phyloP scores from a whole-genome alignment of 1,284 basidiomycete species.

The Caloboletus inedulis region DNA sequence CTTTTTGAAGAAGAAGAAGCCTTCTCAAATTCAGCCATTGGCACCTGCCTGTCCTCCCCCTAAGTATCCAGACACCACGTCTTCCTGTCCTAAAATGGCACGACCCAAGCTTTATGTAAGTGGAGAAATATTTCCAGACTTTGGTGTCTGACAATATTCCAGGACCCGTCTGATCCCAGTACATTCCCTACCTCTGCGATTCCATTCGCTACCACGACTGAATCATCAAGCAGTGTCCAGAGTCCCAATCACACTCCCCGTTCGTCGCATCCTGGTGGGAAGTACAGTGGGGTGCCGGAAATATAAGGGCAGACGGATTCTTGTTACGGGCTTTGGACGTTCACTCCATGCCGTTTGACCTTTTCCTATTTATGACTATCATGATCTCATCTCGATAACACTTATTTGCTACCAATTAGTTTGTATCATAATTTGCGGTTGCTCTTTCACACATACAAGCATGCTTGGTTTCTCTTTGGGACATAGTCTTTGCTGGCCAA shows the following conservation, averaged over 20 bases:
- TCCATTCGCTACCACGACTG: slow-evolving; percentile 14
- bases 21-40: slow-evolving; percentile 12
- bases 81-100: slow-evolving; percentile 14
- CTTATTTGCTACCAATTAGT: neutral
- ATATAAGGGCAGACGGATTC: slow-evolving; percentile 11
- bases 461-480: neutral
- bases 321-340: neutral
- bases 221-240: slow-evolving; percentile 8
- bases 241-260: slow-evolving; percentile 11
- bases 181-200: slow-evolving; percentile 29
- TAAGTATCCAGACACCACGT: slow-evolving; percentile 2
- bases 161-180: slow-evolving; percentile 34
- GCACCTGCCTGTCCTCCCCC: slow-evolving; percentile 6
- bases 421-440: neutral
- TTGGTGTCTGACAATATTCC: slow-evolving; percentile 5
- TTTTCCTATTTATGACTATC: neutral
- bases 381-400: neutral
- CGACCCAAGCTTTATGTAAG: slow-evolving; percentile 32
- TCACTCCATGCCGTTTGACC: neutral
- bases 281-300: slow-evolving; percentile 28
- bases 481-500: neutral
- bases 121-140: neutral
- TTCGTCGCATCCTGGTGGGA: slow-evolving; percentile 10
- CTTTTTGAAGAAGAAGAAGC: slow-evolving; percentile 31
- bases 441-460: neutral